Evolutionary conservation across 1,139 yeast species (phyloP).

Genomic region (Pichia sp.): DNA sequence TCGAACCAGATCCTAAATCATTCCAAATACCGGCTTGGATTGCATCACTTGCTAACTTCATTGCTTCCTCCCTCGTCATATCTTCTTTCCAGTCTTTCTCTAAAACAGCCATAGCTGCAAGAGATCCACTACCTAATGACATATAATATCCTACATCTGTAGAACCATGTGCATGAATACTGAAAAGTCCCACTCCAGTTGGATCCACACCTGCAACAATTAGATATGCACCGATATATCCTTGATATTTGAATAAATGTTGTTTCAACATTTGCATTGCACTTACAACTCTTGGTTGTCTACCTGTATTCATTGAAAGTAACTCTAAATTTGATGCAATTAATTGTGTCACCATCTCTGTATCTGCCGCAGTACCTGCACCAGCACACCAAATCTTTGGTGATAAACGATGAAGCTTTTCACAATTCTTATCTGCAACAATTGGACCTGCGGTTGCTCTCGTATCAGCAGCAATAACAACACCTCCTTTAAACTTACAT

Average conservation of each 20-base stretch:
- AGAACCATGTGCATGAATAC: conserved; percentile 96
- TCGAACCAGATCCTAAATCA: conserved; percentile 97
- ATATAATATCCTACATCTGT: conserved; percentile 92
- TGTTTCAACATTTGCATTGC: conserved; percentile 91
- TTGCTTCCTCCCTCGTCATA: conserved; percentile 79
- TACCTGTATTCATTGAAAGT: conserved; percentile 73
- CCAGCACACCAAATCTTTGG: conserved; percentile 99
- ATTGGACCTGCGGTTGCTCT: conserved; percentile 95
- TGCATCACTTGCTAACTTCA: conserved; percentile 83
- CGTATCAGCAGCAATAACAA: conserved; percentile 96
- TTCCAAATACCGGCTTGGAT: conserved; percentile 98
- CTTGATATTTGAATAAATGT: conserved; percentile 93
- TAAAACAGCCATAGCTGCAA: conserved; percentile 97
- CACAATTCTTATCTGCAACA: conserved; percentile 97
- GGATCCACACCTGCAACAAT: conserved; percentile 97
- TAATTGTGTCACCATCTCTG: conserved; percentile 92
- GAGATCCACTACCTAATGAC: conserved; percentile 93
- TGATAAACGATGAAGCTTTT: conserved; percentile 83
- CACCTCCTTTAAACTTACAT: conserved; percentile 85
- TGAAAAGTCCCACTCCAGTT: conserved; percentile 86
- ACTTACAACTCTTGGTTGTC: conserved; percentile 89
- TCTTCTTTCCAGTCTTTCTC: conserved; percentile 82
- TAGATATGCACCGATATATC: conserved; percentile 92
- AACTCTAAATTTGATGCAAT: conserved; percentile 86
- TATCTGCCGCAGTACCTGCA: conserved; percentile 99